A percentile compares a stretch with the other conserved stretches of the same genome.
Conservation (phyloP, 495 filamentous ascomycete species). For the Xylaria acuta region DNA sequence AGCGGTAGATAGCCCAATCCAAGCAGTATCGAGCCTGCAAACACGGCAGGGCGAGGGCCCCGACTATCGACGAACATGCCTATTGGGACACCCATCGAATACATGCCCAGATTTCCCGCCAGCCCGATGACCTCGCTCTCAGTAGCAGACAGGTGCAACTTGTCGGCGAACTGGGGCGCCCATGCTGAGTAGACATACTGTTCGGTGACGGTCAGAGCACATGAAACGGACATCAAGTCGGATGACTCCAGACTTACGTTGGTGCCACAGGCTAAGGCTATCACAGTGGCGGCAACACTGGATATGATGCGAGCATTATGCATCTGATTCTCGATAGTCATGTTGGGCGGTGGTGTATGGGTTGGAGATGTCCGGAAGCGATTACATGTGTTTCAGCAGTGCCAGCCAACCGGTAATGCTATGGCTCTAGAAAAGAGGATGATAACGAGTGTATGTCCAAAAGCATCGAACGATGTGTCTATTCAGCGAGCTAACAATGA, state of each 20-base stretch:
- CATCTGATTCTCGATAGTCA: constrained; percentile 49
- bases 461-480: constrained; percentile 3
- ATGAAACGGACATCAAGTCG: neutral
- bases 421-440: neutral
- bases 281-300: constrained; percentile 82
- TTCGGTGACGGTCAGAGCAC: constrained; percentile 20
- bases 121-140: constrained; percentile 89
- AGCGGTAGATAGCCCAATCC: constrained; percentile 83
- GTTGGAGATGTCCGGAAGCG: neutral
- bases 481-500: neutral
- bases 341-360: constrained; percentile 20
- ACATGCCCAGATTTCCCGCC: constrained; percentile 96
- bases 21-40: constrained; percentile 74
- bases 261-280: constrained; percentile 89
- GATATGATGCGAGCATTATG: constrained; percentile 71
- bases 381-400: constrained; percentile 1
- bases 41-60: constrained; percentile 77
- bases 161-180: constrained; percentile 91
- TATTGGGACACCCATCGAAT: constrained; percentile 85
- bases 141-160: constrained; percentile 84
- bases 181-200: constrained; percentile 99
- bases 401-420: neutral
- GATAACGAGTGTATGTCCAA: constrained; percentile 6
- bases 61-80: constrained; percentile 85
- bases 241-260: constrained; percentile 66